phyloP scores from a whole-genome alignment of 345 rosid genomes.

The Salix arbutifolia region DNA sequence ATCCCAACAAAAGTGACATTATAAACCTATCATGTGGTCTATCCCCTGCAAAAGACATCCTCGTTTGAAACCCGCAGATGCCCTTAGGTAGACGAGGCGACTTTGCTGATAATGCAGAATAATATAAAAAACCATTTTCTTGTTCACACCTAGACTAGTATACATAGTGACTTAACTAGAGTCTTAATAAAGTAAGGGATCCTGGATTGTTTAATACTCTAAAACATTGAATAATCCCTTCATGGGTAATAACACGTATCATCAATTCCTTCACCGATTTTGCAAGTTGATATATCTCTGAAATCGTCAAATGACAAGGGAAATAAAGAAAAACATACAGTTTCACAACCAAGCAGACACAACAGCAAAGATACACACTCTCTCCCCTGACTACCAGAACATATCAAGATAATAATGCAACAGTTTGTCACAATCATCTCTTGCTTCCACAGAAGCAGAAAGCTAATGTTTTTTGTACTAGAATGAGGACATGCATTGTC shows the following conservation, averaged over 20 bases:
- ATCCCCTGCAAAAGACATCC: not conserved
- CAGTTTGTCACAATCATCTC: not conserved
- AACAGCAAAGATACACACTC: not conserved
- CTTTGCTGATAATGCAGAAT: not conserved
- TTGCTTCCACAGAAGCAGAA: not conserved
- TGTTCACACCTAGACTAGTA: not conserved
- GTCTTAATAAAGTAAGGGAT: not conserved
- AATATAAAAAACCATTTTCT: not conserved
- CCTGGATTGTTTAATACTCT: not conserved
- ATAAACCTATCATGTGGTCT: not conserved
- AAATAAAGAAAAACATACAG: not conserved
- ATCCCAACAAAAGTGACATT: not conserved
- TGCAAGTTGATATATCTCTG: not conserved
- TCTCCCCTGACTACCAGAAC: not conserved
- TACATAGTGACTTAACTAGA: not conserved
- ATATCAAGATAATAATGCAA: not conserved
- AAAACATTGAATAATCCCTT: not conserved
- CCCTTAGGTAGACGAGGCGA: not conserved
- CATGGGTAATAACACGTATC: not conserved
- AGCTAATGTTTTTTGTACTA: not conserved
- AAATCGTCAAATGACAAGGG: not conserved
- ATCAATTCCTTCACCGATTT: not conserved
- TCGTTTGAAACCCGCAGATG: not conserved
- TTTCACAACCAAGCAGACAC: not conserved
- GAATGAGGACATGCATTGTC: not conserved